These are phyloP conservation scores for Panellus pusillus DNA, from an alignment of 768 basidiomycete species.

Conservation along the genomic window DNA sequence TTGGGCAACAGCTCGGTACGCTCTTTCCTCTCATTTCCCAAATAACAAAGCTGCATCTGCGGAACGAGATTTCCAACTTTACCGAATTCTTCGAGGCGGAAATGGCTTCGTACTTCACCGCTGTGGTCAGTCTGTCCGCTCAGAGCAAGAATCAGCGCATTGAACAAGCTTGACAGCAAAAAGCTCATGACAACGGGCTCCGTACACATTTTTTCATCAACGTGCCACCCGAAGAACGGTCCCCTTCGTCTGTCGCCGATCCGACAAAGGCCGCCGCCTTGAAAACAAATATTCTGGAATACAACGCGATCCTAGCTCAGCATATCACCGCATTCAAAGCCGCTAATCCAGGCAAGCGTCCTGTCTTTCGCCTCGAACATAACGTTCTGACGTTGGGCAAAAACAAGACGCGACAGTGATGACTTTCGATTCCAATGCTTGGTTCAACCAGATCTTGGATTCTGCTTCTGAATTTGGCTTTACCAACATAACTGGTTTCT, in stretches of 20 bases:
- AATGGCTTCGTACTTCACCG: conserved; percentile 49
- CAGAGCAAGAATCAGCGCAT: background rate
- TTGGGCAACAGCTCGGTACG: conserved; percentile 37
- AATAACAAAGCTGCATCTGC: background rate
- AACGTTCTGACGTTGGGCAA: too few species aligned
- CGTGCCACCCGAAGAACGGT: conserved; percentile 54
- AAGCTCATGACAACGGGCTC: conserved; percentile 40
- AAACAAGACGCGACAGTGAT: conserved; percentile 37
- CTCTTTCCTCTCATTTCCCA: background rate
- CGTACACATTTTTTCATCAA: conserved; percentile 53
- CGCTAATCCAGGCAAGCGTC: conserved; percentile 33
- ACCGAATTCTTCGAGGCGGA: conserved; percentile 49
- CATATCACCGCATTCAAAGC: conserved; percentile 36
- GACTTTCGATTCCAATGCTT: conserved; percentile 50
- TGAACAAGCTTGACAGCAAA: conserved; percentile 32
- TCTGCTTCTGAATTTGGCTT: conserved; percentile 42
- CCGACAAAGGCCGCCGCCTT: conserved; percentile 35
- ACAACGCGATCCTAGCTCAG: conserved; percentile 40
- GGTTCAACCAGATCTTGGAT: conserved; percentile 49
- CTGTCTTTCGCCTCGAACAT: background rate
- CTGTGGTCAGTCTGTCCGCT: conserved; percentile 40
- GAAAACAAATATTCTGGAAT: conserved; percentile 40
- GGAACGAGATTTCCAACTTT: conserved; percentile 45
- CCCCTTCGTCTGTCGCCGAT: conserved; percentile 39
- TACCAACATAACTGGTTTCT: conserved; percentile 52